phyloP scores from a whole-genome alignment of 2,329 filamentous ascomycete genomes.

The Penicillium olsonii region DNA sequence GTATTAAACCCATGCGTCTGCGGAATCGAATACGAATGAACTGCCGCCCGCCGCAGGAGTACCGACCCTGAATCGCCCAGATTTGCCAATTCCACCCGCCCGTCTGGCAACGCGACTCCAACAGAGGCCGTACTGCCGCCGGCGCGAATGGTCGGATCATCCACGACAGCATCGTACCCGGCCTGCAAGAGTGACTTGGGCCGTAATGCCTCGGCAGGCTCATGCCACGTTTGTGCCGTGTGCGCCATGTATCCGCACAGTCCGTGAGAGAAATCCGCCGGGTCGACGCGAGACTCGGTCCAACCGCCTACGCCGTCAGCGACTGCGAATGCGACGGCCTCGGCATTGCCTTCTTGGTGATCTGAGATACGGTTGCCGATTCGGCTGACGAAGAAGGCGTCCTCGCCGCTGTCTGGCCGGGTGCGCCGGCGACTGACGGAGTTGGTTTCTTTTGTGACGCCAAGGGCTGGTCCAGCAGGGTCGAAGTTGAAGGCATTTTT shows the following conservation, averaged over 20 bases:
- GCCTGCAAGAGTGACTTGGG: constrained; percentile 74
- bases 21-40: constrained; percentile 77
- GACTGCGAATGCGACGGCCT: constrained; percentile 74
- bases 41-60: constrained; percentile 79
- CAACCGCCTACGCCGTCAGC: constrained; percentile 96
- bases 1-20: constrained; percentile 99
- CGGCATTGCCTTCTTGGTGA: constrained; percentile 48
- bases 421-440: constrained; percentile 61
- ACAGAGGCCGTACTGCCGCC: constrained; percentile 92
- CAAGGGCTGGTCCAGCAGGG: constrained; percentile 45
- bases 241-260: constrained; percentile 91
- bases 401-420: constrained; percentile 81
- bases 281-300: constrained; percentile 88
- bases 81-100: constrained; percentile 84
- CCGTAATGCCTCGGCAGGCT: constrained; percentile 44
- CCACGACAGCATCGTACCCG: constrained; percentile 79
- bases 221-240: constrained; percentile 62
- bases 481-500: constrained; percentile 73
- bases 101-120: constrained; percentile 72
- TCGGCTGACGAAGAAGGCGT: constrained; percentile 89
- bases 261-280: constrained; percentile 91
- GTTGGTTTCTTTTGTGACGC: constrained; percentile 36
- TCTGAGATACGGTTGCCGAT: constrained; percentile 54
- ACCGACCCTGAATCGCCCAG: constrained; percentile 94
- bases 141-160: constrained; percentile 71